Base-by-base conservation (phyloP, 139 green algal genomes). In the Haematococcus sp. region DNA sequence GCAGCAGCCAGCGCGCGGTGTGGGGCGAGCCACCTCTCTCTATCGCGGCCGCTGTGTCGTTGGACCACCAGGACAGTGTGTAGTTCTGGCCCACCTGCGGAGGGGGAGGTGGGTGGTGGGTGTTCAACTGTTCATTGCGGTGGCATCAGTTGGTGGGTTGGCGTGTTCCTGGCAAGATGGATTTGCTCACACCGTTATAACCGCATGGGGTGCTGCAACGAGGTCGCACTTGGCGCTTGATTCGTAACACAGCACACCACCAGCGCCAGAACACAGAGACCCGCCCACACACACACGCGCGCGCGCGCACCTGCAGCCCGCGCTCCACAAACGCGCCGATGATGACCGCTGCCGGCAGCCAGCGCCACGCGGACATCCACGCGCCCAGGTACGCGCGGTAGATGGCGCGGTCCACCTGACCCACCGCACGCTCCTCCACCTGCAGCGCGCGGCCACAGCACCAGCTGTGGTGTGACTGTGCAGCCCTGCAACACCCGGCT, bases 311-410 rank as follows among this genome's bases (percentile, higher is more conserved):
- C 79, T 89, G 84, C 71, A 89, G 49, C 11, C 80, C 83, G 0
- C 83, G 40, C 83, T 88, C 83, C 2, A n/a, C 35, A 19, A 88
- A 51, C 0, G 78, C 74, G 11, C 76, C 70, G 3, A 79, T 0
- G 30, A 86, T 58, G 23, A 93, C 79, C 2, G 71, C 43, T 20
- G 84, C 52, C 0, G 91, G 92, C 65, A 96, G 77, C 33, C 84
- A n/a, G 52, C 86, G 81, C 11, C 60, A 73, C 27, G 85, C 82
- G 5, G 88, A 83, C 17, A 63, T 73, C 89, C 89, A 96, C 11
- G 87, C 82, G 16, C 35, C 49, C 34, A 97, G 77, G 80, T 97
- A 97, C 13, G 84, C 76, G 30, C 66, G 46, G 76, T 97, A 97
- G 15, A 97, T 79, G 1, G 64, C 69, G 0, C 68, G 51, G 32